Evolutionary conservation across 2,329 filamentous ascomycete genomes (phyloP).

Genomic region (Paecilomyces niveus): DNA sequence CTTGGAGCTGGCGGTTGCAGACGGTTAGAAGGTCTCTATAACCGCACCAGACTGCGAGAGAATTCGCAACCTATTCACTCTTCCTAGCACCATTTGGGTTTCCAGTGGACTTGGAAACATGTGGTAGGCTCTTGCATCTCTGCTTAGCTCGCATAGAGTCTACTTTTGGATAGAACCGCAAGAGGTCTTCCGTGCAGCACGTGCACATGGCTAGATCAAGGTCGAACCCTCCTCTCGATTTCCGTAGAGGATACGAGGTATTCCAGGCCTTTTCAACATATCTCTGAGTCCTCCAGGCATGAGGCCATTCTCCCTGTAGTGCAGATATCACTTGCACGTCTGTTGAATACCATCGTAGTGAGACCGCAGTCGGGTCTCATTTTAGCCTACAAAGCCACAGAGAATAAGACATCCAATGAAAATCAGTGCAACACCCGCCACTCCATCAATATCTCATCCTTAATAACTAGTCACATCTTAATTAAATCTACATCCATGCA

Average conservation of each 20-base stretch:
- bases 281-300: no score
- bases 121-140: background rate
- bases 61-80: background rate
- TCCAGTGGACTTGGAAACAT: background rate
- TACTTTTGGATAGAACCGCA: background rate
- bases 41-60: background rate
- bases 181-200: background rate
- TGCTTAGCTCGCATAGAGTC: background rate
- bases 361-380: constrained; percentile 4
- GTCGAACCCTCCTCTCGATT: background rate
- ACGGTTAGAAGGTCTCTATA: background rate
- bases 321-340: background rate
- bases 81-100: background rate
- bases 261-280: background rate
- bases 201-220: background rate
- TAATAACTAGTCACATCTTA: background rate
- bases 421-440: background rate
- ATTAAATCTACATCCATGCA: background rate
- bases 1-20: background rate
- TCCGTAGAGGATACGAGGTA: background rate
- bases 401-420: background rate
- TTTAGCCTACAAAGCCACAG: background rate
- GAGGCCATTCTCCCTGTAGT: no score
- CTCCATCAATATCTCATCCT: background rate
- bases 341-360: background rate